phyloP scores from a whole-genome alignment of 805 yeast genomes.

The Scheffersomyces spartinae region DNA sequence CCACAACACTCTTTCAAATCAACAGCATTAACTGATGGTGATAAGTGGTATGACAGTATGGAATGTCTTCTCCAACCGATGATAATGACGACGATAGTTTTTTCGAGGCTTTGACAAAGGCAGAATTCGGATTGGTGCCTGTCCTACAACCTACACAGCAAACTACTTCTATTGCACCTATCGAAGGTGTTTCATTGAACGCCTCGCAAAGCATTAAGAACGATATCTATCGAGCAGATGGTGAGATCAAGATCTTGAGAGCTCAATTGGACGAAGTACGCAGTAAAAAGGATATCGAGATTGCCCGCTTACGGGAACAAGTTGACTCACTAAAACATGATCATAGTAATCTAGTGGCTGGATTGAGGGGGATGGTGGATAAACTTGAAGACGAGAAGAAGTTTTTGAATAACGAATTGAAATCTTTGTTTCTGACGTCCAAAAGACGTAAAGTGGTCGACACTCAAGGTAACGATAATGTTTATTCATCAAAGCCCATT shows the following conservation, averaged over 20 bases:
- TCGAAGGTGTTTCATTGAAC: conserved; percentile 2
- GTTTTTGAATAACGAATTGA: conserved; percentile 40
- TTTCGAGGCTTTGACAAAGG: too few relatives aligned
- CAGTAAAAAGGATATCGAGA: conserved; percentile 26
- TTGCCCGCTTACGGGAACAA: conserved; percentile 11
- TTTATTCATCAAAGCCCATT: too few relatives aligned
- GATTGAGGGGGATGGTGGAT: conserved; percentile 20
- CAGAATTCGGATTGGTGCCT: too few relatives aligned
- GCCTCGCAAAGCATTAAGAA: conserved; percentile 3
- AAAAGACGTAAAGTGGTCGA: conserved; percentile 11
- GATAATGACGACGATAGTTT: too few relatives aligned
- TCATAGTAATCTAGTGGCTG: conserved; percentile 19
- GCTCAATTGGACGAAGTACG: conserved; percentile 45
- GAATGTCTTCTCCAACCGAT: too few relatives aligned
- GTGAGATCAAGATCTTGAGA: conserved; percentile 73
- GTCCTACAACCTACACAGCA: conserved; percentile 2
- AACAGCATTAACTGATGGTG: too few relatives aligned
- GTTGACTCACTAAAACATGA: conserved; percentile 7
- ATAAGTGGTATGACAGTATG: too few relatives aligned
- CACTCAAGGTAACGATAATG: too few relatives aligned
- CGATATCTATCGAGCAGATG: conserved; percentile 45
- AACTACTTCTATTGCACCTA: conserved; percentile 2
- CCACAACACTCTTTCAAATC: too few relatives aligned
- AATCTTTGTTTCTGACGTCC: conserved; percentile 13
- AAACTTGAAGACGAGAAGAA: conserved; percentile 35